Conservation (phyloP, 148 eudicot genomes). For the Beta vulgaris region DNA sequence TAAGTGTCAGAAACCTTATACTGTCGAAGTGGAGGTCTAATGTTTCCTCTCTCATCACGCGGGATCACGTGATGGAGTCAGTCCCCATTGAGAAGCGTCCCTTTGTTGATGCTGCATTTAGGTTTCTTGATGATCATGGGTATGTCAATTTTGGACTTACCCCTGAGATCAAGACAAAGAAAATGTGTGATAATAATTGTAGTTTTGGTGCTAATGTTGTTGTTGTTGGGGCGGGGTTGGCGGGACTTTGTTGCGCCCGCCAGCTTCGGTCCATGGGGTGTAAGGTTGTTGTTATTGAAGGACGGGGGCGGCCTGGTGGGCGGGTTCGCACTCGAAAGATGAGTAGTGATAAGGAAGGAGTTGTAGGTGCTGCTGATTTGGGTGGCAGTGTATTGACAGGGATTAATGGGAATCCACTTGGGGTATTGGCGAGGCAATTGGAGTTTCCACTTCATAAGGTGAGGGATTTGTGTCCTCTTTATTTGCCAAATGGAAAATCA, state of each 20-base stretch:
- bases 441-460: conserved; percentile 92
- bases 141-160: conserved; percentile 86
- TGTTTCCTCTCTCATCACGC: conserved; percentile 48
- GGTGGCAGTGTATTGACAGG: conserved; percentile 96
- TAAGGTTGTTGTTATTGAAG: conserved; percentile 78
- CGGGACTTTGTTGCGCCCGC: conserved; percentile 76
- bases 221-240: conserved; percentile 74
- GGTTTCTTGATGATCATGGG: conserved; percentile 65
- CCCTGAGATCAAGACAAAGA: conserved; percentile 38
- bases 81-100: conserved; percentile 47
- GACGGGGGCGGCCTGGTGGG: conserved; percentile 73
- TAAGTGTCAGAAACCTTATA: conserved; percentile 69
- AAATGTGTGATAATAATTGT: background rate
- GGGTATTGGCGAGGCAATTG: conserved; percentile 82
- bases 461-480: conserved; percentile 88
- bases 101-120: conserved; percentile 51
- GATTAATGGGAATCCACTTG: conserved; percentile 91
- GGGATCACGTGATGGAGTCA: conserved; percentile 45
- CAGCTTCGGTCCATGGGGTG: conserved; percentile 77
- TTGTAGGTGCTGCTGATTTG: conserved; percentile 79
- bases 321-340: conserved; percentile 70
- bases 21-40: conserved; percentile 77
- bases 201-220: conserved; percentile 40
- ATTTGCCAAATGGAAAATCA: conserved; percentile 75
- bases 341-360: conserved; percentile 33